A percentile compares a stretch with the other conserved stretches of the same genome.
phyloP scores from a whole-genome alignment of 139 green algal genomes.

The Chlorella sp. region DNA sequence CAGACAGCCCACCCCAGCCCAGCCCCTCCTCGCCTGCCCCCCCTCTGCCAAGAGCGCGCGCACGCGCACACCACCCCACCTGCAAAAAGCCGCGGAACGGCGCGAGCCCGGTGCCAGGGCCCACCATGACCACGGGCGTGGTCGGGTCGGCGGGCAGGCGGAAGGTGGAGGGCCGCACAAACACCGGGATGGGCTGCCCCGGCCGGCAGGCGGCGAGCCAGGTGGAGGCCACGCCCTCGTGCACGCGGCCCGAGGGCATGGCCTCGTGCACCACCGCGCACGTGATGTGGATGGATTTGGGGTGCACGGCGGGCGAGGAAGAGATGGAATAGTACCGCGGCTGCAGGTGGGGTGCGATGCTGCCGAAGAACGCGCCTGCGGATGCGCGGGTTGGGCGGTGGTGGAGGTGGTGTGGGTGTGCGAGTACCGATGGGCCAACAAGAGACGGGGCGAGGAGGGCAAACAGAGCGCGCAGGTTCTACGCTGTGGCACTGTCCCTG shows the following conservation, averaged over 20 bases:
- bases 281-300: conserved; percentile 78
- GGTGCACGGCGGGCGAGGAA: conserved; percentile 63
- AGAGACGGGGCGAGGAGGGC: too few species aligned
- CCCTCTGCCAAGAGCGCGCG: too few species aligned
- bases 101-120: conserved; percentile 94
- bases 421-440: too few species aligned
- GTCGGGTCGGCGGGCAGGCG: conserved; percentile 72
- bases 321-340: conserved; percentile 92
- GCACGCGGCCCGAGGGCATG: conserved; percentile 51
- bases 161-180: conserved; percentile 88
- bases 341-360: conserved; percentile 80
- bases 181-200: conserved; percentile 62
- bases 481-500: too few species aligned
- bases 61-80: too few species aligned
- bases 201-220: conserved; percentile 46
- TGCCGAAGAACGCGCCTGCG: conserved; percentile 85
- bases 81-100: conserved; percentile 98
- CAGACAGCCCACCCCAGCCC: too few species aligned
- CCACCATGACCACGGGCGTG: conserved; percentile 93
- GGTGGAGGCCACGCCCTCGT: conserved; percentile 69
- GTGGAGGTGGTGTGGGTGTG: neutral
- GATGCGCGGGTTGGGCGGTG: neutral
- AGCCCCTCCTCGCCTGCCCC: too few species aligned
- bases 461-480: too few species aligned
- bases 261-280: conserved; percentile 76